Evolutionary conservation across 495 filamentous ascomycete species (phyloP).

Genomic region (Aspergillus bertholletiae): DNA sequence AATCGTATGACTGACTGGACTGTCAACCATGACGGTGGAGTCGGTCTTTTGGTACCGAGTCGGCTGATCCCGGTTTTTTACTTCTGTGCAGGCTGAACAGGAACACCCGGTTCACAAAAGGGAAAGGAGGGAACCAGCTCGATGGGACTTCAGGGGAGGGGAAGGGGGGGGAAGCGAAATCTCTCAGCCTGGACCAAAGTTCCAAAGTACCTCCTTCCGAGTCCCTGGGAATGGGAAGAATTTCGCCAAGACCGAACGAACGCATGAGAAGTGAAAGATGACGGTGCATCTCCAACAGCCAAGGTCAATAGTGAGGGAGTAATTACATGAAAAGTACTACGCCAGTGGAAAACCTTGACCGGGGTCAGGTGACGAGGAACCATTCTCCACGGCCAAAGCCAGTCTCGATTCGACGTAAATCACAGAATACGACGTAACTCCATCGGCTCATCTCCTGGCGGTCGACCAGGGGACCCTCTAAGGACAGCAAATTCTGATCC

Average conservation of each 20-base stretch:
- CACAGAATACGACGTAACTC: not conserved
- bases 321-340: not conserved
- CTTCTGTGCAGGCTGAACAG: not conserved
- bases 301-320: not conserved
- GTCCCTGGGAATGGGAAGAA: too few relatives aligned
- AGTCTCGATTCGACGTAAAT: not conserved
- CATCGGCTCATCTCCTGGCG: not conserved
- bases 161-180: too few relatives aligned
- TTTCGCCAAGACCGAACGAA: not conserved
- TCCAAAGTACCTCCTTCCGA: too few relatives aligned
- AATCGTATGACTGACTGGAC: constrained; percentile 1
- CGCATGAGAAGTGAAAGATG: too few relatives aligned
- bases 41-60: not conserved
- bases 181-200: too few relatives aligned
- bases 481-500: not conserved
- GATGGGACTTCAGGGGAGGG: too few relatives aligned
- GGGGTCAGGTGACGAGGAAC: not conserved
- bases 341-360: not conserved
- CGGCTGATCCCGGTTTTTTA: not conserved
- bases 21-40: not conserved
- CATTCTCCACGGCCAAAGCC: constrained; percentile 6
- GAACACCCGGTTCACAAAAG: too few relatives aligned
- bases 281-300: not conserved
- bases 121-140: too few relatives aligned
- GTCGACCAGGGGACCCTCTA: not conserved